Evolutionary conservation across 148 eudicot species (phyloP), one percentile per base, ranked within the genome.

Genomic region (Chenopodium quinoa): DNA sequence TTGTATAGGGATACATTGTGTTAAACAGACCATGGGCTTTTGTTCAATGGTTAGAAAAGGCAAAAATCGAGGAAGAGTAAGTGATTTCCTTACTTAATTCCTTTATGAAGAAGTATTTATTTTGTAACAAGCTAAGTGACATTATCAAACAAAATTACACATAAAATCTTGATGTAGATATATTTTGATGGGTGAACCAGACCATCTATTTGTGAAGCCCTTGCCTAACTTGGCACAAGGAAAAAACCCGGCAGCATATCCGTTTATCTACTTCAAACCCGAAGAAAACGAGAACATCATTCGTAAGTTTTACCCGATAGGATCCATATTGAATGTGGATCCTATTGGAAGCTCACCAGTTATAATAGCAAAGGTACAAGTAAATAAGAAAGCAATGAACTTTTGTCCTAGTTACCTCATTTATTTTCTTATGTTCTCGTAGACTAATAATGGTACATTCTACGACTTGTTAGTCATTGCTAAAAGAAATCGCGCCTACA

Each of bases 21-120:
- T 82, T 91, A 56, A 91, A 91, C 68, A 89, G 94, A 80, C 94
- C 94, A 4, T 91, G 92, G 92, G 92, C 93, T 4, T 91, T 90
- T 77, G 88, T 89, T 62, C 93, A 91, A 82, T 91, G 94, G 94
- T 83, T 91, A 67, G 91, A 87, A 40, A 90, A 85, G 46, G 94
- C 92, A 78, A 84, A 83, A 62, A 90, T 91, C 52, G 91, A 90
- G 64, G 94, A 91, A 86, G 94, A 91, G 94, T 90, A 37, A 37
- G 44, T 37, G 44, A 37, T 37, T 37, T 37, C 40, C 40, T 37
- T 37, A 5, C 44, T 37, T 37, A 37, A 37, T 37, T 37, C 44
- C 44, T 37, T 37, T 5, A 37, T 37, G 44, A 37, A 6, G 44
- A 37, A 37, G 44, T 5, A 37, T 34, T 34, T 64, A 37, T 40